A percentile compares a stretch with the other conserved stretches of the same genome.
phyloP scores from a whole-genome alignment of 148 eudicot genomes.

The Hydrangea macrophylla region DNA sequence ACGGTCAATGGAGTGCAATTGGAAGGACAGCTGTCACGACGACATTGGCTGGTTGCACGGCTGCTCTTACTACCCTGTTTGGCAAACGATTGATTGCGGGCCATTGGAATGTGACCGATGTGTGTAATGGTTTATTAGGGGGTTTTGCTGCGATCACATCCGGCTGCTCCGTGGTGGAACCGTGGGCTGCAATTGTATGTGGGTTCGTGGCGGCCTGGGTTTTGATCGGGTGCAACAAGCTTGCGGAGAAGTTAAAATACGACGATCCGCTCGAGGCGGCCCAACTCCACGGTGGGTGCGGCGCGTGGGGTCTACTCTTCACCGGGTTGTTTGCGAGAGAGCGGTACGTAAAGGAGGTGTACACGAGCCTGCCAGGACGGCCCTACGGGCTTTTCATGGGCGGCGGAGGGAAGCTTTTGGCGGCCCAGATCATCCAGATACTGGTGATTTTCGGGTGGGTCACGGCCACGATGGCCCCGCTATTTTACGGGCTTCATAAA shows the following conservation, averaged over 20 bases:
- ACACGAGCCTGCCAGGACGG: slow-evolving; percentile 12
- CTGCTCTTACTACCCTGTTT: slow-evolving; percentile 38
- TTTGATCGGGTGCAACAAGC: slow-evolving; percentile 32
- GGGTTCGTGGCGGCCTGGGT: slow-evolving; percentile 48
- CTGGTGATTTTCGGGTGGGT: slow-evolving; percentile 41
- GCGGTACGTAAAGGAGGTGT: slow-evolving; percentile 28
- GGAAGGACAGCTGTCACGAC: slow-evolving; percentile 53
- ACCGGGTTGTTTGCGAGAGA: slow-evolving; percentile 37
- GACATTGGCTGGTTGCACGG: slow-evolving; percentile 45
- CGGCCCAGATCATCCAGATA: slow-evolving; percentile 39
- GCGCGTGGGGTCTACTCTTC: slow-evolving; percentile 42
- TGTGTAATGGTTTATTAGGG: slow-evolving; percentile 40
- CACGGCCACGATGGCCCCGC: slow-evolving; percentile 34
- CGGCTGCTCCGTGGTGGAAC: slow-evolving; percentile 46
- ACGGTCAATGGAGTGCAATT: slow-evolving; percentile 47
- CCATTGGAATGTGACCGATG: slow-evolving; percentile 44
- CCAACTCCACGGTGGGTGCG: slow-evolving; percentile 44
- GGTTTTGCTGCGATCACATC: slow-evolving; percentile 48
- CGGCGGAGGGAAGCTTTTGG: slow-evolving; percentile 37
- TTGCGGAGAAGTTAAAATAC: slow-evolving; percentile 32
- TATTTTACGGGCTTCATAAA: slow-evolving; percentile 25
- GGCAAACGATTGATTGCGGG: slow-evolving; percentile 33
- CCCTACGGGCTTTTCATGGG: slow-evolving; percentile 48
- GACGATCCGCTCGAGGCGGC: slow-evolving; percentile 52
- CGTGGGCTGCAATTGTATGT: slow-evolving; percentile 45